Percentiles rank a stretch among this genome's conserved stretches.
Evolutionary conservation across 2,329 filamentous ascomycete genomes (phyloP).

Genomic region (Macrophomina tecta): DNA sequence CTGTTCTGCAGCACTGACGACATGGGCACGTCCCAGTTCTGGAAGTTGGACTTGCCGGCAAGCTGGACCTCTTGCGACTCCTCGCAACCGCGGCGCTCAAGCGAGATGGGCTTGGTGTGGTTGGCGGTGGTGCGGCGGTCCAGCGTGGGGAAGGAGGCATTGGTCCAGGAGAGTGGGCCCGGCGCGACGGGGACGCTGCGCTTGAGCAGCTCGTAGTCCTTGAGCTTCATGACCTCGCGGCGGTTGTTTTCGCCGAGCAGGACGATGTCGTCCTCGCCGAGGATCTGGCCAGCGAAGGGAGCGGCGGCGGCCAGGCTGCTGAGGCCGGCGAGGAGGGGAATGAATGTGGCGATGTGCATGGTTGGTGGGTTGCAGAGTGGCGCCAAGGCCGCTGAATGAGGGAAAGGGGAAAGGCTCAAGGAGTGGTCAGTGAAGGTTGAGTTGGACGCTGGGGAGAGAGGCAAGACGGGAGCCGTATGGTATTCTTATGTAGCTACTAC

Average conservation of each 20-base stretch:
- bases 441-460: neutral
- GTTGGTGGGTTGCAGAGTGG: neutral
- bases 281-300: neutral
- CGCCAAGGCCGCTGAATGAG: neutral
- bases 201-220: neutral
- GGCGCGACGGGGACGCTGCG: neutral
- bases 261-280: conserved; percentile 7
- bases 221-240: conserved; percentile 3
- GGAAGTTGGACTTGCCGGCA: neutral
- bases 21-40: conserved; percentile 17
- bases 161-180: neutral
- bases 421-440: neutral
- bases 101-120: neutral
- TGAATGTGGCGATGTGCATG: neutral
- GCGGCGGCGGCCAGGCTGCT: conserved; percentile 8
- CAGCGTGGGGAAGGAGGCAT: neutral
- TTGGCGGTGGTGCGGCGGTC: neutral
- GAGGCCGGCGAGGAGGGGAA: neutral
- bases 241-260: conserved; percentile 6
- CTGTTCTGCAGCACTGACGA: neutral
- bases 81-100: neutral
- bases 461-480: neutral
- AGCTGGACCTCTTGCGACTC: conserved; percentile 1
- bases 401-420: neutral
- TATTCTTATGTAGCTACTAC: neutral